These are phyloP conservation scores for Elaeis oleifera DNA, from an alignment of 202 grass and related monocot genomes.

Conservation along the genomic window DNA sequence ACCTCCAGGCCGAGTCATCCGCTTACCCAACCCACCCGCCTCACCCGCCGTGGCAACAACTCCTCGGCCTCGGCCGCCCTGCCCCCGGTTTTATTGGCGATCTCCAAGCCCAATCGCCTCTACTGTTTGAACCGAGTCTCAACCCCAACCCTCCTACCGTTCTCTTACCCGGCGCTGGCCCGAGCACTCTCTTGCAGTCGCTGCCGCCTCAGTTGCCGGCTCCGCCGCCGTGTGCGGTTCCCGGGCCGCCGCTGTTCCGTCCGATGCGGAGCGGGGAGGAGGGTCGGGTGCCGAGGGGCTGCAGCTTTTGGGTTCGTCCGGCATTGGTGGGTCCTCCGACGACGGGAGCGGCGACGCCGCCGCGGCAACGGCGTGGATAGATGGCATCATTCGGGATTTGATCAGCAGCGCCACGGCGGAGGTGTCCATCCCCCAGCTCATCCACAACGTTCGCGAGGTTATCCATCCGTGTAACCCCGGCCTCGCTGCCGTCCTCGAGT, in stretches of 20 bases:
- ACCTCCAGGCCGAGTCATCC: slow-evolving; percentile 19
- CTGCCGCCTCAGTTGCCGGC: slow-evolving; percentile 21
- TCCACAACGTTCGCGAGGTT: slow-evolving; percentile 93
- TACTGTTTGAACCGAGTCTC: slow-evolving; percentile 13
- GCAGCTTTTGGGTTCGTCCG: slow-evolving; percentile 6
- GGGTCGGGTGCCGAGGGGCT: slow-evolving; percentile 19
- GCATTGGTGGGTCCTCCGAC: too few relatives aligned
- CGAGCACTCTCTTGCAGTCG: slow-evolving; percentile 8
- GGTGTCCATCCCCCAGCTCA: slow-evolving; percentile 73
- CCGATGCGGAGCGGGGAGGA: slow-evolving; percentile 24
- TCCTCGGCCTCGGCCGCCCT: slow-evolving; percentile 17
- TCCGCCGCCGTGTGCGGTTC: slow-evolving; percentile 41
- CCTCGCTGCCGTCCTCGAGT: slow-evolving; percentile 70
- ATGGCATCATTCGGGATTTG: slow-evolving; percentile 84
- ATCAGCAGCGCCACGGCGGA: slow-evolving; percentile 42
- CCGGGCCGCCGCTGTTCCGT: slow-evolving; percentile 33
- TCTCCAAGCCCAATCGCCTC: neutral
- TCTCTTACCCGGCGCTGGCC: slow-evolving; percentile 12
- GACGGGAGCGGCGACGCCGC: slow-evolving; percentile 1
- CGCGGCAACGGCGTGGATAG: slow-evolving; percentile 48
- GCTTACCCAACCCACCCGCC: slow-evolving; percentile 17
- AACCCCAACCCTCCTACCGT: slow-evolving; percentile 9
- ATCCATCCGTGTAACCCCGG: slow-evolving; percentile 88
- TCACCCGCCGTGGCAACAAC: slow-evolving; percentile 21
- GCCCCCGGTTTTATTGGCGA: slow-evolving; percentile 19